Evolutionary conservation across 23 red algal genomes (phyloP), one percentile per base, ranked within the genome.

Genomic region (Porphyridium purpureum): DNA sequence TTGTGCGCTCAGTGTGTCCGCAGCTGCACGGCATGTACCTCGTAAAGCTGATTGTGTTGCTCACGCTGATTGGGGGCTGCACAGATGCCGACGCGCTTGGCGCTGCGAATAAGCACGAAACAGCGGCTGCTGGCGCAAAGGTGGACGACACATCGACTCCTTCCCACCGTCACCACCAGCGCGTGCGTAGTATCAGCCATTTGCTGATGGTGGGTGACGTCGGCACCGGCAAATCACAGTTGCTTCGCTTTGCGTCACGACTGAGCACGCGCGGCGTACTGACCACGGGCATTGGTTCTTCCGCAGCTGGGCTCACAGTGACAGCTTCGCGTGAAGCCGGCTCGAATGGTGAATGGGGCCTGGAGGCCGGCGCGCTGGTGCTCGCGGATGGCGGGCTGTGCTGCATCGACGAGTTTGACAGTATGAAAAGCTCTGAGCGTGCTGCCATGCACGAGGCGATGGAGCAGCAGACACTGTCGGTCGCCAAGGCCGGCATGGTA

Each of bases 371-470:
- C 19, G 90, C 80, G 8, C 32, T 98, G 20, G 90, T 98, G 7
- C 72, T 98, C 26, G 90, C 90, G 2, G 90, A 98, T 54, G 90
- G 80, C 4, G 90, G 90, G 26, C 61, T 98, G 33, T 98, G 90
- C 66, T 98, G 90, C 44, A 98, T 98, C 29, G 90, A 98, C 67
- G 90, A 98, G 31, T 98, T 98, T 54, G 81, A 81, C 30, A 66
- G 67, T 3, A 98, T 98, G 26, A 64, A 74, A 19, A 59, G 81
- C 21, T 62, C 69, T 58, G 90, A 98, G 55, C 55, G 90, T 21
- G 90, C 69, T 2, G 64, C 80, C 26, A 98, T 98, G 62, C 90
- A 98, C 52, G 90, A 98, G 70, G 90, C 81, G 17, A 98, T 98
- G 90, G 90, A 98, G 63, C 90, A 98, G 51, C 90, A 98, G 76